A percentile compares a stretch with the other conserved stretches of the same genome.
These are phyloP conservation scores for Neoascochyta sp. DNA, from an alignment of 2,329 filamentous ascomycete species.

Conservation along the genomic window DNA sequence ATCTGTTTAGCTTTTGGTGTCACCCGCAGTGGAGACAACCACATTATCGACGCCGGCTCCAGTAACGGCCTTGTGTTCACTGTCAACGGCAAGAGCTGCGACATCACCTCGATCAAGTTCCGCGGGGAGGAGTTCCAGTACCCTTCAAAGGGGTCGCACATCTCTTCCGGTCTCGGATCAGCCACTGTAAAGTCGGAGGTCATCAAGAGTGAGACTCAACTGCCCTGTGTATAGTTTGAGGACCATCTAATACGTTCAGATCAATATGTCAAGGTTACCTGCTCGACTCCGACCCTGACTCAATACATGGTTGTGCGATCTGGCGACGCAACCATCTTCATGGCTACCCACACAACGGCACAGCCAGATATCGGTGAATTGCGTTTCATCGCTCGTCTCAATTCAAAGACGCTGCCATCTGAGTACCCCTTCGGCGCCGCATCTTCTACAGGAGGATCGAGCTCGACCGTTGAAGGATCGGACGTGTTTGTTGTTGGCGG, in stretches of 20 bases:
- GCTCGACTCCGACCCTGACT: conserved; percentile 57
- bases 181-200: conserved; percentile 51
- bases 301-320: conserved; percentile 61
- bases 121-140: conserved; percentile 59
- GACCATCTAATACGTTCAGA: conserved; percentile 5
- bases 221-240: neutral
- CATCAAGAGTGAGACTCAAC: conserved; percentile 24
- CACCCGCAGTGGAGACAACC: conserved; percentile 27
- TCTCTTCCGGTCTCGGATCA: conserved; percentile 57
- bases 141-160: conserved; percentile 51
- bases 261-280: conserved; percentile 60
- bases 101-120: conserved; percentile 62
- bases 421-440: conserved; percentile 42
- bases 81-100: conserved; percentile 51
- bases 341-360: conserved; percentile 57
- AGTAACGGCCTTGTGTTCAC: conserved; percentile 32
- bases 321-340: conserved; percentile 56
- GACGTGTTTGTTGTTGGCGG: conserved; percentile 55
- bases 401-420: conserved; percentile 40
- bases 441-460: conserved; percentile 53
- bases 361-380: conserved; percentile 49
- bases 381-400: conserved; percentile 61
- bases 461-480: conserved; percentile 53
- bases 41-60: conserved; percentile 36
- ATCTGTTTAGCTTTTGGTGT: conserved; percentile 32